These are phyloP conservation scores for Fraxinus quadrangulata DNA, from an alignment of 257 asterid genomes.

Conservation along the genomic window DNA sequence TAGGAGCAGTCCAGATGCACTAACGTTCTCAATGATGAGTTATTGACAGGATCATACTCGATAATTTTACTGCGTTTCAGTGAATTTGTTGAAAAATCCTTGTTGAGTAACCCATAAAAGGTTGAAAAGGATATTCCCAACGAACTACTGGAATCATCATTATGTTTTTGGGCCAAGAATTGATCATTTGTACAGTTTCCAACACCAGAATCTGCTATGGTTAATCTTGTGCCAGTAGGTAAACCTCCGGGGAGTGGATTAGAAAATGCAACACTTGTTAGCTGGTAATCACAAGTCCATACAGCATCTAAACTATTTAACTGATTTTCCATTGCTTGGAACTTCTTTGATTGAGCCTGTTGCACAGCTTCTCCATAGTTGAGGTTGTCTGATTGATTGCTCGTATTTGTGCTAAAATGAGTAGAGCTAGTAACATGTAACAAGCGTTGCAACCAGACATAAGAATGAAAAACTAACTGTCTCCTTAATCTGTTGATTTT, in stretches of 20 bases:
- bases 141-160: constrained; percentile 52
- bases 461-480: constrained; percentile 47
- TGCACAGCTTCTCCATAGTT: constrained; percentile 46
- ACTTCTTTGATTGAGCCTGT: constrained; percentile 61
- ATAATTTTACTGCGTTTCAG: constrained; percentile 49
- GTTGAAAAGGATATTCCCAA: constrained; percentile 41
- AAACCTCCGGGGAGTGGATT: constrained; percentile 26
- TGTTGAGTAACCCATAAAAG: constrained; percentile 41
- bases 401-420: constrained; percentile 35
- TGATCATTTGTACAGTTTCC: constrained; percentile 30
- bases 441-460: constrained; percentile 58
- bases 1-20: constrained; percentile 51
- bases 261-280: constrained; percentile 31
- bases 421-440: constrained; percentile 30
- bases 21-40: constrained; percentile 53
- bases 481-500: constrained; percentile 52
- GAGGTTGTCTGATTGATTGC: constrained; percentile 32
- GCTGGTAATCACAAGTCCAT: constrained; percentile 56
- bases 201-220: constrained; percentile 25
- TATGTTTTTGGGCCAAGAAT: constrained; percentile 28
- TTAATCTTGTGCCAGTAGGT: constrained; percentile 23
- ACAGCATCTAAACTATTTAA: constrained; percentile 64
- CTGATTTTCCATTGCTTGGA: constrained; percentile 45
- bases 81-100: constrained; percentile 26
- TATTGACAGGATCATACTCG: constrained; percentile 49